phyloP scores from a whole-genome alignment of 2,329 filamentous ascomycete species.

The Harringtonia lauricola region DNA sequence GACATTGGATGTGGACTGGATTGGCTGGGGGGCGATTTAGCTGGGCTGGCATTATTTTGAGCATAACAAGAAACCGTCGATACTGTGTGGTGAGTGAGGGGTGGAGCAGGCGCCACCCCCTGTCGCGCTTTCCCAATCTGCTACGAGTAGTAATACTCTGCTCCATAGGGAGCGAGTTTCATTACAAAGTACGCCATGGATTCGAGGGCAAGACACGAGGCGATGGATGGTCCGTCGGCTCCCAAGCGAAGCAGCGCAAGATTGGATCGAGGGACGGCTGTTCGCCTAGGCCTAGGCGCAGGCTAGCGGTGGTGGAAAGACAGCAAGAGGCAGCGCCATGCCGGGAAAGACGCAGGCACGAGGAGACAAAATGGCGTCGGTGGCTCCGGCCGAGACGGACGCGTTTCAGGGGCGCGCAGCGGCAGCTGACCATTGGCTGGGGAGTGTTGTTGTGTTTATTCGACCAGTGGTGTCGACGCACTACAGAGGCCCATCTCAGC shows the following conservation, averaged over 20 bases:
- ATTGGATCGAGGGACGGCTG: no score
- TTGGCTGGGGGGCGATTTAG: no score
- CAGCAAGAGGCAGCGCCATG: no score
- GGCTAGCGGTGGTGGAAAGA: background rate
- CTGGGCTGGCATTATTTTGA: no score
- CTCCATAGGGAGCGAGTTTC: slow-evolving; percentile 6
- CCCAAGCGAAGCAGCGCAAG: no score
- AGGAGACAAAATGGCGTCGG: background rate
- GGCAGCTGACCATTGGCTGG: slow-evolving; percentile 1
- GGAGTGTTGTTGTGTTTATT: no score
- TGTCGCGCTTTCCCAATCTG: slow-evolving; percentile 9
- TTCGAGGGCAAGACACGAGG: no score
- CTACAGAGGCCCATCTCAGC: slow-evolving; percentile 4
- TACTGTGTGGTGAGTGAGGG: background rate
- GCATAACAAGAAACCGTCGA: no score
- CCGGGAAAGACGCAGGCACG: background rate
- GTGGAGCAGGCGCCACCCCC: slow-evolving; percentile 3
- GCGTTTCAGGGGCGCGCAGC: slow-evolving; percentile 7
- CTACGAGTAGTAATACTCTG: slow-evolving; percentile 3
- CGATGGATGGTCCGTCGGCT: no score
- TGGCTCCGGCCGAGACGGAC: background rate
- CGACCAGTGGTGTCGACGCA: no score
- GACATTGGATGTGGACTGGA: no score
- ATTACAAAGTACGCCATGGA: slow-evolving; percentile 1
- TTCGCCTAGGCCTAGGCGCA: no score